Conservation (phyloP, 768 basidiomycete species). For the Cystofilobasidium ferigula region DNA sequence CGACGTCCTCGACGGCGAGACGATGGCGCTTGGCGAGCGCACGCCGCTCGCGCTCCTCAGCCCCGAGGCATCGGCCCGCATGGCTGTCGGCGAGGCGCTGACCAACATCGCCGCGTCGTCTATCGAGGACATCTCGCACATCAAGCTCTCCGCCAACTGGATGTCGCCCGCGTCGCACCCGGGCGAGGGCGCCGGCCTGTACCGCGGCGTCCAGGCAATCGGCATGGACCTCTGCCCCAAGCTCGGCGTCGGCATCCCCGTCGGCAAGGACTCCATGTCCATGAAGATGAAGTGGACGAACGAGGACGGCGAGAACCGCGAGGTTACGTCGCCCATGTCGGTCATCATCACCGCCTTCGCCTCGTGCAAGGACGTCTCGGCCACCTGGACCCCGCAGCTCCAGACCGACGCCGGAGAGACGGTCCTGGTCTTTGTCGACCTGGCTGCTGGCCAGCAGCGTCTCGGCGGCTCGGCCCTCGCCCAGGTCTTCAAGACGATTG, state of each 20-base stretch:
- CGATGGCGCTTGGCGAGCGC: constrained; percentile 97
- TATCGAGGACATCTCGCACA: constrained; percentile 53
- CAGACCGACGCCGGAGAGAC: constrained; percentile 53
- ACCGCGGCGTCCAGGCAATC: constrained; percentile 71
- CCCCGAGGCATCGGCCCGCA: constrained; percentile 81
- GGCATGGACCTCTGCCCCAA: constrained; percentile 89
- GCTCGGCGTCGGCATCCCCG: constrained; percentile 80
- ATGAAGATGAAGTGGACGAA: constrained; percentile 95
- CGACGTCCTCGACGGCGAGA: constrained; percentile 69
- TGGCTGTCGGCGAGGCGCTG: constrained; percentile 89
- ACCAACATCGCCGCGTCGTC: constrained; percentile 80
- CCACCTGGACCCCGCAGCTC: constrained; percentile 89
- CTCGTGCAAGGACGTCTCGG: constrained; percentile 61
- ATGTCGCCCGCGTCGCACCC: constrained; percentile 84
- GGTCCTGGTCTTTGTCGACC: constrained; percentile 74
- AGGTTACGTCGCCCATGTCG: constrained; percentile 83
- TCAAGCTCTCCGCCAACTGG: constrained; percentile 99
- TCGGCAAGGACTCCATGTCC: constrained; percentile 99
- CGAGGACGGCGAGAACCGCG: constrained; percentile 49
- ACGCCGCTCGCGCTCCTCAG: constrained; percentile 80
- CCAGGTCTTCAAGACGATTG: constrained; percentile 90
- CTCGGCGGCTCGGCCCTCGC: constrained; percentile 90
- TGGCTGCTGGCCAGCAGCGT: constrained; percentile 67
- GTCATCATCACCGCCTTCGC: constrained; percentile 92
- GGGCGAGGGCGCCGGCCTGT: constrained; percentile 76